Base-by-base conservation (phyloP, 768 basidiomycete species). In the Boletellus emodensis region DNA sequence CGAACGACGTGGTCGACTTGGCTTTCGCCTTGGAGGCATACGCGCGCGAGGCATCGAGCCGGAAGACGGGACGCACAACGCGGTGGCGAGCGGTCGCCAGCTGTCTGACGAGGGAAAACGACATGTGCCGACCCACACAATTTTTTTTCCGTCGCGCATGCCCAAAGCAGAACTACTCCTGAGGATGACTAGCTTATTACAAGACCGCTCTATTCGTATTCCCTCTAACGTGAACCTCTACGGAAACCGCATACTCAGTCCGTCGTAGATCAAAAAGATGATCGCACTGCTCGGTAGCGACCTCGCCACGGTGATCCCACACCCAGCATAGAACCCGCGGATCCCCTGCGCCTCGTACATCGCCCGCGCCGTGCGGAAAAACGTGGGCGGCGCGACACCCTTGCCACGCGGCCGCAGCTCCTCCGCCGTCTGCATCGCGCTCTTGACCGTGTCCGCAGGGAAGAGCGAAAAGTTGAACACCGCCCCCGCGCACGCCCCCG, bases 381-480 rank as follows among this genome's bases (percentile, higher is more conserved):
- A 87, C 73, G 63, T 81, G 60, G 71, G 68, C 56, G 45, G 60
- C 35, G 63, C 48, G 38, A 53, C 52, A 14, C 65, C 59, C 50
- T 60, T 67, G 39, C 70, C 69, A 26, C 75, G 66, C 35, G 84
- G 81, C 8, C 88, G 75, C 49, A 95, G 75, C 68, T 96, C 94
- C 46, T 89, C 87, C 65, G 87, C 88, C 0, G 95, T 98, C 75
- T 97, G 95, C 64, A 98, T 90, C 51, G 91, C 80, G 55, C 87
- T 90, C 77, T 98, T 98, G 60, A 97, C 79, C 26, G 90, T 89
- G 70, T 98, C 95, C 4, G 94, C 94, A 0, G 95, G 95, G 75
- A 94, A 97, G 46, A 95, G 75, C n/a, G 90, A 78, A 60, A 94
- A 71, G 56, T 90, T 94, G 71, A 90, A 95, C 40, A 80, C 75